These are phyloP conservation scores for Boletellus deceptivus DNA, from an alignment of 1,284 basidiomycete genomes.

Conservation along the genomic window DNA sequence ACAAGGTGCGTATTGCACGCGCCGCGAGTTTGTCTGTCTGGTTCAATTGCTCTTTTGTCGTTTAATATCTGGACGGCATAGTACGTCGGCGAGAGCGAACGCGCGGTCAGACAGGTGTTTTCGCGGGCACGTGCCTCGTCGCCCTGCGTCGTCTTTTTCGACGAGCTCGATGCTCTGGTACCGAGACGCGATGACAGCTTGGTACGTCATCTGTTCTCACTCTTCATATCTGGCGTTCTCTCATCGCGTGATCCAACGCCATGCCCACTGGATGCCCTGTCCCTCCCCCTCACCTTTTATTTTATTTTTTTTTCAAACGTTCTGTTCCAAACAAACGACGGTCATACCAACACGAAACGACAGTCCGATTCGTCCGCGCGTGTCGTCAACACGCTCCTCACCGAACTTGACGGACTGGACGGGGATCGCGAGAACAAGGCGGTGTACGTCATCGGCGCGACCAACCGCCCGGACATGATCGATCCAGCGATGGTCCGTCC, in stretches of 20 bases:
- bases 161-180: constrained; percentile 95
- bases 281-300: too few species aligned
- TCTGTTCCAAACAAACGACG: background rate
- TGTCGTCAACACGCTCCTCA: constrained; percentile 97
- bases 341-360: background rate
- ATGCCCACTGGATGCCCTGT: too few species aligned
- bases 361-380: constrained; percentile 96
- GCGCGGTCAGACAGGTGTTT: constrained; percentile 93
- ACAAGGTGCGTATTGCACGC: constrained; percentile 64
- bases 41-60: background rate
- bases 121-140: constrained; percentile 83
- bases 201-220: constrained; percentile 42
- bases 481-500: constrained; percentile 98
- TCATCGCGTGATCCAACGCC: too few species aligned
- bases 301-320: background rate
- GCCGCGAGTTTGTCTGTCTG: too few species aligned
- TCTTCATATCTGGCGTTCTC: background rate
- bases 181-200: constrained; percentile 90
- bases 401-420: constrained; percentile 71
- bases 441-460: constrained; percentile 96
- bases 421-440: constrained; percentile 88
- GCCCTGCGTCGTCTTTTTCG: constrained; percentile 92
- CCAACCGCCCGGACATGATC: constrained; percentile 98
- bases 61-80: constrained; percentile 34
- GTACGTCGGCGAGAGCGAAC: constrained; percentile 98